Evolutionary conservation across 2,329 filamentous ascomycete genomes (phyloP).

Genomic region (Fusarium mangiferae): DNA sequence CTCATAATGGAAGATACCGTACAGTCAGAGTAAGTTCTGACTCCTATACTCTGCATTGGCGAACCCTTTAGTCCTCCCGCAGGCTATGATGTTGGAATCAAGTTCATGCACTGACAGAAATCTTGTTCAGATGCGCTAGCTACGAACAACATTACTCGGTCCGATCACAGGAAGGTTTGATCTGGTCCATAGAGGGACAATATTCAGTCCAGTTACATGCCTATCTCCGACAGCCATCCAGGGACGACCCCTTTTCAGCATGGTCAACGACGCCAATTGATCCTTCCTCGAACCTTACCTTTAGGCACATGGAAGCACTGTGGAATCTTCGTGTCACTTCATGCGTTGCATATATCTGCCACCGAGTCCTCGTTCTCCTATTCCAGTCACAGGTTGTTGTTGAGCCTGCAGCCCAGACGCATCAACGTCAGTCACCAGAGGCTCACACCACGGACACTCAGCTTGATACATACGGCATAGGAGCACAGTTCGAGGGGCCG

Average conservation of each 20-base stretch:
- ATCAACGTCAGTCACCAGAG: neutral
- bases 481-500: neutral
- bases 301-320: neutral
- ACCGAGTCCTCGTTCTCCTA: neutral
- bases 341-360: neutral
- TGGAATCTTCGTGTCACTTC: neutral
- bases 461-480: neutral
- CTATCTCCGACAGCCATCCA: neutral
- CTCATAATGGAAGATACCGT: neutral
- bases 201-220: neutral
- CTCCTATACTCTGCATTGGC: neutral
- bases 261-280: neutral
- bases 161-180: neutral
- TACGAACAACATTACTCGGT: neutral
- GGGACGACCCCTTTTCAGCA: constrained; percentile 1
- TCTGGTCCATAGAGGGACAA: neutral
- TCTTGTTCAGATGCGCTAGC: neutral
- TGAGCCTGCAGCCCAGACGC: neutral
- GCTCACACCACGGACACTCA: neutral
- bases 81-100: neutral
- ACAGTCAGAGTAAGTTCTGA: neutral
- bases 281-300: neutral
- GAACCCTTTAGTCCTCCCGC: neutral
- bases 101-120: neutral
- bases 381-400: neutral